Conservation (phyloP, 108 stramenopile genomes). For the Pseudonitzschia multiseries region DNA sequence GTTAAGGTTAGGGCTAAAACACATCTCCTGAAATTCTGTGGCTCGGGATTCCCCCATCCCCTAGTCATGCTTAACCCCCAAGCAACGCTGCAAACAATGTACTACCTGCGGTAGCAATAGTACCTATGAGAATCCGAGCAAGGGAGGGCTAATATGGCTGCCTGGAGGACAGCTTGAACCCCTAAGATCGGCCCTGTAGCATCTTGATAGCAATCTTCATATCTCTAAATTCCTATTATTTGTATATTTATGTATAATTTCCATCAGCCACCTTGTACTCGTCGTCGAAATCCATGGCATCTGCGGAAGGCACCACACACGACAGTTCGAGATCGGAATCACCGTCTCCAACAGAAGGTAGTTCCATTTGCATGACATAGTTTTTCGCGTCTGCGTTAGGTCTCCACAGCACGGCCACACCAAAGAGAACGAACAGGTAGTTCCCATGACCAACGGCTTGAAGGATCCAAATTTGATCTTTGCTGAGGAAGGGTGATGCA, state of each 20-base stretch:
- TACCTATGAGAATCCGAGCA: too few relatives aligned
- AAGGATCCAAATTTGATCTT: slow-evolving; percentile 48
- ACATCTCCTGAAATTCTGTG: too few relatives aligned
- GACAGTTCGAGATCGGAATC: slow-evolving; percentile 53
- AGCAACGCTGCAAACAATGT: too few relatives aligned
- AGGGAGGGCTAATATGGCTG: too few relatives aligned
- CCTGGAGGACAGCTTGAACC: too few relatives aligned
- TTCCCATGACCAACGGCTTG: slow-evolving; percentile 62
- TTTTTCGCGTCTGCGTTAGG: slow-evolving; percentile 77
- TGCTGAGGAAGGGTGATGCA: slow-evolving; percentile 40
- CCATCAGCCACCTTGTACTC: slow-evolving; percentile 6
- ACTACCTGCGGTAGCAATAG: too few relatives aligned
- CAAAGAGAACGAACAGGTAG: slow-evolving; percentile 60
- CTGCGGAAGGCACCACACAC: slow-evolving; percentile 38
- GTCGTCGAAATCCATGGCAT: slow-evolving; percentile 29
- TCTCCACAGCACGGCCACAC: slow-evolving; percentile 69
- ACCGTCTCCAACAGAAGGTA: slow-evolving; percentile 57
- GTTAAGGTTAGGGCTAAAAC: too few relatives aligned
- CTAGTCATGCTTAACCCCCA: too few relatives aligned
- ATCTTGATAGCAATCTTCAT: too few relatives aligned
- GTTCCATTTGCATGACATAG: slow-evolving; percentile 79
- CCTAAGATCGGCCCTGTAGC: too few relatives aligned
- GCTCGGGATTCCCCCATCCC: too few relatives aligned
- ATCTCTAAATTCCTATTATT: not conserved
- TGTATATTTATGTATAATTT: too few relatives aligned